Evolutionary conservation across 2,329 filamentous ascomycete genomes (phyloP).

Genomic region (Apiospora sp.): DNA sequence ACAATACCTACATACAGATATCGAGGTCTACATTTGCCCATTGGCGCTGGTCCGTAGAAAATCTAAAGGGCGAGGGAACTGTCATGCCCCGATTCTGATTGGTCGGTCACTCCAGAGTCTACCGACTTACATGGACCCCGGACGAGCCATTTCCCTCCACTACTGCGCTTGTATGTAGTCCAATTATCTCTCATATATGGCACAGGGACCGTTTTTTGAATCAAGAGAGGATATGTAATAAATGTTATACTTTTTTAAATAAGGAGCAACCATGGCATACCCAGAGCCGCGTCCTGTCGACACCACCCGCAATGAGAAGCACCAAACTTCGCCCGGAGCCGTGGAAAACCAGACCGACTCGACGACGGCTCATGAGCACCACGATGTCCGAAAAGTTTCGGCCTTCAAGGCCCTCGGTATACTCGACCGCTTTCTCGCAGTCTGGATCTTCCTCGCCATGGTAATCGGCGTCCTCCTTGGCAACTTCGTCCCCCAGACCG

Average conservation of each 20-base stretch:
- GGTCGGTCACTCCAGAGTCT: neutral
- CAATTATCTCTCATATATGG: neutral
- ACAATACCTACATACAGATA: too few species aligned
- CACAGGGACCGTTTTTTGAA: neutral
- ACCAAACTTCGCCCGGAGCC: slow-evolving; percentile 5
- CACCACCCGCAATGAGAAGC: neutral
- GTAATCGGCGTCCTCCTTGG: slow-evolving; percentile 76
- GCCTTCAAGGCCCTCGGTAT: slow-evolving; percentile 63
- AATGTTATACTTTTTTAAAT: neutral
- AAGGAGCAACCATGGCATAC: neutral
- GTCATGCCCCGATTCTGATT: slow-evolving; percentile 19
- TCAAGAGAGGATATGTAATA: neutral
- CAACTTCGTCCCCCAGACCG: slow-evolving; percentile 73
- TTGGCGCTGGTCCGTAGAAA: neutral
- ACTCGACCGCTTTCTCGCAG: slow-evolving; percentile 69
- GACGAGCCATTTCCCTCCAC: neutral
- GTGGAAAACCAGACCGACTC: slow-evolving; percentile 5
- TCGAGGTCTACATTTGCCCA: neutral
- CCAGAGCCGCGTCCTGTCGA: neutral
- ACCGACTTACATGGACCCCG: neutral
- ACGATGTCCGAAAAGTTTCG: slow-evolving; percentile 40
- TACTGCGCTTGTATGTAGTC: neutral
- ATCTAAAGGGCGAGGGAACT: neutral
- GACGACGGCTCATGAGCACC: neutral
- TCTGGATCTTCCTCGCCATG: slow-evolving; percentile 85